phyloP scores from a whole-genome alignment of 2,329 filamentous ascomycete genomes.

The Paecilomyces sp. region DNA sequence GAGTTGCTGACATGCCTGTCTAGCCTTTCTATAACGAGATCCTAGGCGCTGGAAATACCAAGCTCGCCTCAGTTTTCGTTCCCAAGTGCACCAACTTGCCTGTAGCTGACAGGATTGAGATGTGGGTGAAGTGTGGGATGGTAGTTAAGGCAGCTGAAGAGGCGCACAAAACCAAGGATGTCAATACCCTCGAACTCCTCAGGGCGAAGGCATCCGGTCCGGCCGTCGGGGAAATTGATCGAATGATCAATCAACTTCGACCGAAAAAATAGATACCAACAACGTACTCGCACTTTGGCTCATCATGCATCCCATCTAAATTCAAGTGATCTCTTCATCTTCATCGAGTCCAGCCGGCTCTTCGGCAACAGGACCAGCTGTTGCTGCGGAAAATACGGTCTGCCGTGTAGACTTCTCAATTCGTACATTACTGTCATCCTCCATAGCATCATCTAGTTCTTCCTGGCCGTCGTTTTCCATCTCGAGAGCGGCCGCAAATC shows the following conservation, averaged over 20 bases:
- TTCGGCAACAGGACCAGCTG: slow-evolving; percentile 14
- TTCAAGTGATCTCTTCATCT: slow-evolving; percentile 39
- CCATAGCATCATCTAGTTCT: slow-evolving; percentile 40
- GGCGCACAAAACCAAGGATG: slow-evolving; percentile 73
- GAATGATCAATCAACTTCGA: slow-evolving; percentile 55
- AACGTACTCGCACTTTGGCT: slow-evolving; percentile 4
- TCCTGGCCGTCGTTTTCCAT: slow-evolving; percentile 44
- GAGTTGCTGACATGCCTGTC: slow-evolving; percentile 19
- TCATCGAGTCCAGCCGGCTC: slow-evolving; percentile 25
- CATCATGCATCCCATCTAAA: not conserved
- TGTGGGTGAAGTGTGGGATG: slow-evolving; percentile 97
- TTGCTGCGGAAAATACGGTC: slow-evolving; percentile 7
- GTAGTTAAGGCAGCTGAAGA: slow-evolving; percentile 84
- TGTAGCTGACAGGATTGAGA: slow-evolving; percentile 65
- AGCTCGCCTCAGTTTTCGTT: slow-evolving; percentile 75
- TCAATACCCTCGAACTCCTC: slow-evolving; percentile 65
- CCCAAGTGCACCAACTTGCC: slow-evolving; percentile 74
- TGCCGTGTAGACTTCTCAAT: slow-evolving; percentile 5
- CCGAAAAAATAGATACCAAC: slow-evolving; percentile 33
- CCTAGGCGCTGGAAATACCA: slow-evolving; percentile 80
- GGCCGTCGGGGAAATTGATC: slow-evolving; percentile 73
- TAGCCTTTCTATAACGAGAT: slow-evolving; percentile 89
- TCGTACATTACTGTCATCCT: slow-evolving; percentile 17
- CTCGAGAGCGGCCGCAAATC: slow-evolving; percentile 29
- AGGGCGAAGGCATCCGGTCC: slow-evolving; percentile 65